Percentiles rank a stretch among this genome's conserved stretches.
Conservation (phyloP, 371 early-diverging fungal species). For the Rhizopus sp. region DNA sequence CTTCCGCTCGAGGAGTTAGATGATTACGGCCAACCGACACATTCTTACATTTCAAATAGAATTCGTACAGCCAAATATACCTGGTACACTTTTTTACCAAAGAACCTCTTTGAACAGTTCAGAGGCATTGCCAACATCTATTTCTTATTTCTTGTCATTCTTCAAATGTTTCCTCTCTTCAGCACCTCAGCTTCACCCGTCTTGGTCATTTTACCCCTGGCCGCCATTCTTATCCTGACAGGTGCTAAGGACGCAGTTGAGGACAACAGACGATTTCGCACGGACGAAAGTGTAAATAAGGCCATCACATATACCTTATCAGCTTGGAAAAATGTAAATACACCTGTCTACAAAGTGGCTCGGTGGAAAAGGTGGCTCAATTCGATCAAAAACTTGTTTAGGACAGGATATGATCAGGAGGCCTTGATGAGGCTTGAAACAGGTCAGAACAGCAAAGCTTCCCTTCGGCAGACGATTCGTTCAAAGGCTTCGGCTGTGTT, state of each 20-base stretch:
- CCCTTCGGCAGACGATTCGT: background rate
- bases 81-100: constrained; percentile 87
- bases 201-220: constrained; percentile 85
- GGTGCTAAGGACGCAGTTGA: constrained; percentile 95
- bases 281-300: constrained; percentile 79
- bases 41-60: constrained; percentile 57
- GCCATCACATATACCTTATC: constrained; percentile 54
- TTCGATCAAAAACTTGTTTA: background rate
- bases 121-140: constrained; percentile 92
- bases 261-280: constrained; percentile 89
- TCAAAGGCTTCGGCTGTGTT: constrained; percentile 4
- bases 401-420: background rate
- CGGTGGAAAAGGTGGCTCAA: constrained; percentile 29
- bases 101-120: constrained; percentile 93
- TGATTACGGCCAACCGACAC: constrained; percentile 44
- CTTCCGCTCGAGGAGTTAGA: constrained; percentile 40
- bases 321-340: constrained; percentile 63
- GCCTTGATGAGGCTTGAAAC: constrained; percentile 6
- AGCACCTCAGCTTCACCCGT: constrained; percentile 68
- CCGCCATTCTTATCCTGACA: constrained; percentile 81
- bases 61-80: constrained; percentile 88
- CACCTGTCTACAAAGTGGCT: constrained; percentile 43
- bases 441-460: constrained; percentile 4
- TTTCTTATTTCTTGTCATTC: constrained; percentile 86
- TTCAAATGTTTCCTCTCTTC: constrained; percentile 81